These are phyloP conservation scores for Fusarium penzigii DNA, from an alignment of 2,329 filamentous ascomycete genomes.

Conservation along the genomic window DNA sequence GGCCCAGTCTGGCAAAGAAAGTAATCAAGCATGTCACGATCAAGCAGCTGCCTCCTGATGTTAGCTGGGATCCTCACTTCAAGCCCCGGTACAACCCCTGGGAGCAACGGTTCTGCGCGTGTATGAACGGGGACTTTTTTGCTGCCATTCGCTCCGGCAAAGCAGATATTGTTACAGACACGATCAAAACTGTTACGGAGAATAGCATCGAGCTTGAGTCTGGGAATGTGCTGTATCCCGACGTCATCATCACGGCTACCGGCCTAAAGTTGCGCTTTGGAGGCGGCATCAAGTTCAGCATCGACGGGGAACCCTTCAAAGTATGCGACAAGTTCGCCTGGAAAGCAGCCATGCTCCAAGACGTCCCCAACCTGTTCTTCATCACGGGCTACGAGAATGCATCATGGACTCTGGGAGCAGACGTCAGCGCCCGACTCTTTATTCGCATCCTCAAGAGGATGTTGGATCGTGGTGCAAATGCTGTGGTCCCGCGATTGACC, in stretches of 20 bases:
- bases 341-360: slow-evolving; percentile 62
- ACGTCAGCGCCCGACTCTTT: slow-evolving; percentile 51
- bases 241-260: slow-evolving; percentile 67
- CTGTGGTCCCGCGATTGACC: slow-evolving; percentile 45
- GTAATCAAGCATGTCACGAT: slow-evolving; percentile 44
- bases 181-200: slow-evolving; percentile 46
- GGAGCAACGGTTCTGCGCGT: slow-evolving; percentile 70
- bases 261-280: slow-evolving; percentile 59
- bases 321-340: slow-evolving; percentile 52
- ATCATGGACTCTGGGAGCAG: slow-evolving; percentile 63
- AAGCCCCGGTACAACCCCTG: slow-evolving; percentile 58
- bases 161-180: slow-evolving; percentile 45
- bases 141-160: slow-evolving; percentile 39
- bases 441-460: slow-evolving; percentile 53
- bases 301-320: slow-evolving; percentile 51
- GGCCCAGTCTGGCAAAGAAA: slow-evolving; percentile 46
- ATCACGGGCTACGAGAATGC: slow-evolving; percentile 62
- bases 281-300: slow-evolving; percentile 49
- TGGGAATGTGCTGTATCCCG: slow-evolving; percentile 50
- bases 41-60: slow-evolving; percentile 48
- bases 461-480: slow-evolving; percentile 41
- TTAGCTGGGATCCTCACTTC: slow-evolving; percentile 56
- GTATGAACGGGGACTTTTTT: slow-evolving; percentile 48
- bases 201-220: slow-evolving; percentile 45
- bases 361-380: slow-evolving; percentile 60